phyloP scores from a whole-genome alignment of 1,284 basidiomycete species.

The Ustilago cynodontis region DNA sequence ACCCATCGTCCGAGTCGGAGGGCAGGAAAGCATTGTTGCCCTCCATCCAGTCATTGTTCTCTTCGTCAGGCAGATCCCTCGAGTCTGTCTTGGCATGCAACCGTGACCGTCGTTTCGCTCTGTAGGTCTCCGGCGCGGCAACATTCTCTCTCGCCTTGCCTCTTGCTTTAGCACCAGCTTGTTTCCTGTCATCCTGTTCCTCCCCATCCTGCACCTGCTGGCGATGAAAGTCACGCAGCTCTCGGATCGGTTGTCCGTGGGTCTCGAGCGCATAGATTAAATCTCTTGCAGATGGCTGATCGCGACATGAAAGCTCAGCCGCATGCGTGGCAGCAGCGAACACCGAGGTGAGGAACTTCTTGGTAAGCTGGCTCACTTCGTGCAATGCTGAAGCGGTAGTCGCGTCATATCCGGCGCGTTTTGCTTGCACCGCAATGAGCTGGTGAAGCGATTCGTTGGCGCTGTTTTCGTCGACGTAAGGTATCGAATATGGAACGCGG shows the following conservation, averaged over 20 bases:
- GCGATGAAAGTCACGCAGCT: slow-evolving; percentile 41
- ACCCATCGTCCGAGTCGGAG: slow-evolving; percentile 51
- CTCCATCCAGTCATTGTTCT: slow-evolving; percentile 21
- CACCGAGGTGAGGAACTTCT: slow-evolving; percentile 45
- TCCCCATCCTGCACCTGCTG: slow-evolving; percentile 21
- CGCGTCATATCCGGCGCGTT: slow-evolving; percentile 40
- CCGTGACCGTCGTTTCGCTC: not conserved
- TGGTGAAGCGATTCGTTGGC: slow-evolving; percentile 28
- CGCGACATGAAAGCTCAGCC: slow-evolving; percentile 36
- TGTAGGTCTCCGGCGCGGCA: slow-evolving; percentile 11
- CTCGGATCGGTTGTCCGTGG: slow-evolving; percentile 41
- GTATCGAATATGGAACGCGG: slow-evolving; percentile 23
- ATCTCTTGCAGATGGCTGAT: slow-evolving; percentile 45
- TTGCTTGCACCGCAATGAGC: slow-evolving; percentile 44
- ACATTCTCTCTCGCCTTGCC: slow-evolving; percentile 23
- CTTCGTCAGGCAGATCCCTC: not conserved
- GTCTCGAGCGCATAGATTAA: slow-evolving; percentile 52
- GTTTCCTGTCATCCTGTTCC: slow-evolving; percentile 2
- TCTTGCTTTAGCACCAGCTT: slow-evolving; percentile 12
- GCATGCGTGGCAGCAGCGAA: slow-evolving; percentile 44
- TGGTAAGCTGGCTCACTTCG: slow-evolving; percentile 40
- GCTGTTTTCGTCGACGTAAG: slow-evolving; percentile 30
- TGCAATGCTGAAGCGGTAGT: slow-evolving; percentile 41
- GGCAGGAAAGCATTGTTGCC: slow-evolving; percentile 40
- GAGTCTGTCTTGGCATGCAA: not conserved